Conservation (phyloP, 2,329 filamentous ascomycete species). For the Furcasterigmium furcatum region DNA sequence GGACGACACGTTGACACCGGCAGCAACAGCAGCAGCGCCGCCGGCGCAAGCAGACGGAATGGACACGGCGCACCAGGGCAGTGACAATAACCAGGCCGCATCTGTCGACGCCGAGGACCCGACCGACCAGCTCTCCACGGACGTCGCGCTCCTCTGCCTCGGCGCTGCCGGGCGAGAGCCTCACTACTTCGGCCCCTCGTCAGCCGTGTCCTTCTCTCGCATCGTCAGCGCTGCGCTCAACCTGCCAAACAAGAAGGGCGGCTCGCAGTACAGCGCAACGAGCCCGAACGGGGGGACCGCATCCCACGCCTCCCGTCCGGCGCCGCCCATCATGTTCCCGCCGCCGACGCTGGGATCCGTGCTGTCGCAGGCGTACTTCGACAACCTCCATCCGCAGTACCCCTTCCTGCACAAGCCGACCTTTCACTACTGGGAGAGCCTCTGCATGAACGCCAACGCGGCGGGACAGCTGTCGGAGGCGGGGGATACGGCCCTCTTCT, state of each 20-base stretch:
- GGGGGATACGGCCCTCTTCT: conserved; percentile 6
- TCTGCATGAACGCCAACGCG: conserved; percentile 10
- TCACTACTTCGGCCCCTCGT: conserved; percentile 32
- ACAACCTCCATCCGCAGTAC: conserved; percentile 32
- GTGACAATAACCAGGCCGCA: background rate
- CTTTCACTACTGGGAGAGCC: conserved; percentile 23
- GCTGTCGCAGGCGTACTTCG: conserved; percentile 28
- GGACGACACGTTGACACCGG: background rate
- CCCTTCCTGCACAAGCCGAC: conserved; percentile 31
- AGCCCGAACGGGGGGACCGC: background rate
- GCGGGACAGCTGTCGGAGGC: background rate
- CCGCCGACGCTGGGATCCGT: conserved; percentile 7
- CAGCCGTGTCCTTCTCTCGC: conserved; percentile 25
- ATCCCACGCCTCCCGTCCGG: background rate
- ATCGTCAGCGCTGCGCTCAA: conserved; percentile 20
- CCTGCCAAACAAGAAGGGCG: conserved; percentile 2
- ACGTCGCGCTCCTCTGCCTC: conserved; percentile 26
- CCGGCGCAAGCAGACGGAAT: background rate
- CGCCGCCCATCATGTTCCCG: conserved; percentile 11
- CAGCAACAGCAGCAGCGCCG: background rate
- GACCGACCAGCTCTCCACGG: conserved; percentile 16
- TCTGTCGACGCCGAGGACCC: conserved; percentile 6
- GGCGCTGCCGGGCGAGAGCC: conserved; percentile 27
- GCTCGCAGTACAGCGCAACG: conserved; percentile 7
- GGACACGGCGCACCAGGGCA: too few relatives aligned